A percentile compares a stretch with the other conserved stretches of the same genome.
Conservation (phyloP, 495 filamentous ascomycete genomes). For the Neurospora sp. region DNA sequence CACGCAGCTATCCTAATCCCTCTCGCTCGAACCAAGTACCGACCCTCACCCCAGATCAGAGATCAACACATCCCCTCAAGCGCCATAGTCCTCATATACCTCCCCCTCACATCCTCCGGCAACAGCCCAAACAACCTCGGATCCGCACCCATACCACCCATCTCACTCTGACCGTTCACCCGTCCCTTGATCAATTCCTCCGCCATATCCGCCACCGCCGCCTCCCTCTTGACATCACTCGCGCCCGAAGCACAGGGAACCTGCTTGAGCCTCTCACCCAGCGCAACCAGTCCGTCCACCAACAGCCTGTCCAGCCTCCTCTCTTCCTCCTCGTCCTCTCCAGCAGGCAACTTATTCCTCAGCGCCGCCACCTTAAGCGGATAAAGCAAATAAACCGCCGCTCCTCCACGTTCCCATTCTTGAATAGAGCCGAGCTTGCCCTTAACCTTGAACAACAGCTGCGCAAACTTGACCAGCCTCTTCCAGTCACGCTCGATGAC, state of each 20-base stretch:
- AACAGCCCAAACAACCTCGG: constrained; percentile 17
- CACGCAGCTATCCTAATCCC: too few species aligned
- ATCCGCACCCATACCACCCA: constrained; percentile 8
- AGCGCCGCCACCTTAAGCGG: constrained; percentile 21
- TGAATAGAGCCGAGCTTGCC: constrained; percentile 17
- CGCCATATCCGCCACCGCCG: constrained; percentile 70
- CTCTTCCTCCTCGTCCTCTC: constrained; percentile 24
- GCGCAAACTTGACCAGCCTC: constrained; percentile 36
- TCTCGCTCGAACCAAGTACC: too few species aligned
- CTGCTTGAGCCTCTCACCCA: constrained; percentile 42
- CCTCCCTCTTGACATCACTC: constrained; percentile 35
- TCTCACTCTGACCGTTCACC: background rate
- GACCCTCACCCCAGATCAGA: too few species aligned
- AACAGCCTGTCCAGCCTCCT: constrained; percentile 38
- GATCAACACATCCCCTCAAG: constrained; percentile 11
- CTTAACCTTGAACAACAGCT: constrained; percentile 57
- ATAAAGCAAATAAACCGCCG: constrained; percentile 75
- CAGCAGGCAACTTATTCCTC: constrained; percentile 6
- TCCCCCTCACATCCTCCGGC: constrained; percentile 19
- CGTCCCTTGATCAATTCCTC: constrained; percentile 33
- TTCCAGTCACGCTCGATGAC: constrained; percentile 71
- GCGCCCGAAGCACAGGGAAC: background rate
- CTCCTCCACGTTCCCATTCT: constrained; percentile 60
- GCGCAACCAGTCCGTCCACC: constrained; percentile 50
- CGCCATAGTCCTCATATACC: constrained; percentile 18